These are phyloP conservation scores for Piper longum DNA, from an alignment of 164 flowering plant species.

Conservation along the genomic window DNA sequence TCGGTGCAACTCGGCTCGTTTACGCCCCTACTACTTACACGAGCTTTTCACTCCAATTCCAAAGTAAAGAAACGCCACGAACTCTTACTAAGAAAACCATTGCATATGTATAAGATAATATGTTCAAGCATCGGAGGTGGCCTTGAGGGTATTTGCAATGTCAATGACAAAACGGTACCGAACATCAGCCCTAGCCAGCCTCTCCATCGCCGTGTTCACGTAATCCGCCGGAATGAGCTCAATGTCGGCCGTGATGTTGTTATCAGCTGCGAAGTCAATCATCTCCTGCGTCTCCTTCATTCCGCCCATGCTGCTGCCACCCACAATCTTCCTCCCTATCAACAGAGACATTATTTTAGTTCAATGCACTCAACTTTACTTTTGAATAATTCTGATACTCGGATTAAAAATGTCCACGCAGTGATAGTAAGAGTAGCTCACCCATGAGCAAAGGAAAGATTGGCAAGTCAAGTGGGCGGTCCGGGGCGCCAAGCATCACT, in stretches of 20 bases:
- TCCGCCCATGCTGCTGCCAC: slow-evolving; percentile 28
- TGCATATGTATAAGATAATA: no score
- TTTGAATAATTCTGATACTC: no score
- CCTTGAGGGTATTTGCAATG: no score
- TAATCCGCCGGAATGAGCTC: slow-evolving; percentile 33
- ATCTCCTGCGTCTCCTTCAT: slow-evolving; percentile 11
- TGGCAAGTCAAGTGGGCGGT: slow-evolving; percentile 32
- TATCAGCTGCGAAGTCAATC: no score
- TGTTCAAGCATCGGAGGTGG: no score
- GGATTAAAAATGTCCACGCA: background rate
- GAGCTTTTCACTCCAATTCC: no score
- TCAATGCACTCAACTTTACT: background rate
- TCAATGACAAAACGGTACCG: slow-evolving; percentile 22
- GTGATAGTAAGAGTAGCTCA: slow-evolving; percentile 7
- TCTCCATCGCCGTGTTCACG: slow-evolving; percentile 35
- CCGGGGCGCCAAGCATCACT: slow-evolving; percentile 40
- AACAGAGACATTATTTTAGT: no score
- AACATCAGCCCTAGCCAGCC: slow-evolving; percentile 26
- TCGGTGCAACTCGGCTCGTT: no score
- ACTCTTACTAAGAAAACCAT: no score
- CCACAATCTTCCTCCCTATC: slow-evolving; percentile 25
- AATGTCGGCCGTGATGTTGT: background rate
- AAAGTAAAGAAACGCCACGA: no score
- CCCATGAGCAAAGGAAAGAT: slow-evolving; percentile 30
- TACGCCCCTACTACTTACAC: no score